phyloP scores from a whole-genome alignment of 148 eudicot species.

The Salicornia ramosissima region DNA sequence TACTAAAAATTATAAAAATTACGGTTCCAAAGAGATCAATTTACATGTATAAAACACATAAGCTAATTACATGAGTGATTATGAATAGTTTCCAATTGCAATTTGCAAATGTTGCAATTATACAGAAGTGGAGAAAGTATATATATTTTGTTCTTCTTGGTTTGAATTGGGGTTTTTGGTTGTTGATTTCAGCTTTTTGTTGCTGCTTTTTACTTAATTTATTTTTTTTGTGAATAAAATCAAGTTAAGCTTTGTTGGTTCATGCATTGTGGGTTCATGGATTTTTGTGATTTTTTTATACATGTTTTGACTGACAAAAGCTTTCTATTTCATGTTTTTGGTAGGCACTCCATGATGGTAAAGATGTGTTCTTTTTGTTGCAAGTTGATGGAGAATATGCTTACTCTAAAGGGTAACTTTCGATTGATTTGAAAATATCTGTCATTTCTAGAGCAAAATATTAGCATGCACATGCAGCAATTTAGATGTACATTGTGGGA shows the following conservation, averaged over 20 bases:
- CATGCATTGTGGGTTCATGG: not conserved
- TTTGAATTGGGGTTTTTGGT: not conserved
- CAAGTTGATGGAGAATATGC: slow-evolving; percentile 75
- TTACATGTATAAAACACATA: too few species aligned
- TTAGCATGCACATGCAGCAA: not conserved
- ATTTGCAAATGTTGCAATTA: too few species aligned
- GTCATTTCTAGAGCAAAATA: not conserved
- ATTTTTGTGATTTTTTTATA: not conserved
- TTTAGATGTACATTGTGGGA: not conserved
- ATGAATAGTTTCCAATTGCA: too few species aligned
- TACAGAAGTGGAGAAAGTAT: too few species aligned
- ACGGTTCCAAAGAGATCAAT: too few species aligned
- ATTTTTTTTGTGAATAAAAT: not conserved
- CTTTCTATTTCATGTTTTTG: not conserved
- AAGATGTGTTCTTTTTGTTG: slow-evolving; percentile 67
- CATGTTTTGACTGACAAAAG: not conserved
- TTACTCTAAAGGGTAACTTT: slow-evolving; percentile 61
- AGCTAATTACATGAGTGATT: too few species aligned
- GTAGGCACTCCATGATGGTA: slow-evolving; percentile 88
- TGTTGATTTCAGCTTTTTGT: not conserved
- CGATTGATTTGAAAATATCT: not conserved
- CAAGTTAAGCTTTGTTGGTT: not conserved
- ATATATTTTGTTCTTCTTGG: not conserved
- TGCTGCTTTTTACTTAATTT: slow-evolving; percentile 10
- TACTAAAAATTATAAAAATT: too few species aligned